Evolutionary conservation across 768 basidiomycete genomes (phyloP), one percentile per base, ranked within the genome.

Genomic region (Leccinellum rugosiceps): DNA sequence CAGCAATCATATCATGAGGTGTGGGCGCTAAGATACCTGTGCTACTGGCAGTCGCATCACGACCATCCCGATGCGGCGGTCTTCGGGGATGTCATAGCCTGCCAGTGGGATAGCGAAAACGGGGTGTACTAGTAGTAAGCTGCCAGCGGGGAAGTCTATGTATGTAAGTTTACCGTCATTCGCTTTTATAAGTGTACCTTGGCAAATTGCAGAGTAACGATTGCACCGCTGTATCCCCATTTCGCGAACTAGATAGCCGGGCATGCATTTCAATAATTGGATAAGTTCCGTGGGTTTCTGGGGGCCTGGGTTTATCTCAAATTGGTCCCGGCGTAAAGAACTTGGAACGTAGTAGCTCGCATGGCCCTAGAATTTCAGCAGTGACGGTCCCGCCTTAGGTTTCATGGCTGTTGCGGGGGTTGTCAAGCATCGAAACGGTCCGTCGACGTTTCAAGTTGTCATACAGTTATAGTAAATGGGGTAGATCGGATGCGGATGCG

Each of bases 361-460:
- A 38, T n/a, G 17, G 35, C 35, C 34, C 15, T 15, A 34, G 15
- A 35, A 35, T 25, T 25, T 25, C 25, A 3, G 34, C 25, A 35
- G n/a, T n/a, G n/a, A n/a, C 15, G 34, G 34, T 35, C 14, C 15
- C 34, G 15, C 34, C 38, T 31, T n/a, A n/a, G n/a, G 60, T 61
- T 61, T 61, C 60, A 57, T 8, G 8, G 35, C 19, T 50, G 56
- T 25, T 44, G 38, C 17, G 46, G 21, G 52, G 45, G 51, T 46
- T n/a, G 56, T 55, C 52, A 47, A 44, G 31, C 11, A 2, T 19
- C 41, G 41, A 41, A 41, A 41, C 41, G 41, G 41, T 43, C 19
- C n/a, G 19, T 41, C 41, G 19, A 13, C 19, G 41, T 43, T 43
- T 43, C 41, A 11, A 43, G 19, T 11, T 19, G n/a, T n/a, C n/a